A percentile compares a stretch with the other conserved stretches of the same genome.
Evolutionary conservation across 2,329 filamentous ascomycete species (phyloP).

Genomic region (Claviceps humidiphila): DNA sequence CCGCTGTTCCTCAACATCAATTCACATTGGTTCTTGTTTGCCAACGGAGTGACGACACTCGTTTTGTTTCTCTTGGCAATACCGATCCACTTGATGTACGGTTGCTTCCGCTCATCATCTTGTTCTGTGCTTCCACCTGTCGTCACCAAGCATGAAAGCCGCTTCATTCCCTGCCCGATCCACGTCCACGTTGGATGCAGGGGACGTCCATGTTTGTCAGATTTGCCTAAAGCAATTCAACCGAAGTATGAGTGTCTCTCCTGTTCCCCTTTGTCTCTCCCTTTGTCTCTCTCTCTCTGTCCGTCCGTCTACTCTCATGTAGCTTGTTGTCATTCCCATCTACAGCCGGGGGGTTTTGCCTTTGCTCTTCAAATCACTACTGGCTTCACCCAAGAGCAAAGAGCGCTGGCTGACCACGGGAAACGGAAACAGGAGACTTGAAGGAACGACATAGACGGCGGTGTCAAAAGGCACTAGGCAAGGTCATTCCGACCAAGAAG

Average conservation of each 20-base stretch:
- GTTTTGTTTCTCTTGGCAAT: not conserved
- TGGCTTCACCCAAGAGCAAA: not conserved
- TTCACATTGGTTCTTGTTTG: not conserved
- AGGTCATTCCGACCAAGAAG: conserved; percentile 7
- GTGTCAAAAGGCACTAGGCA: conserved; percentile 7
- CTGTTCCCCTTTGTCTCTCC: not conserved
- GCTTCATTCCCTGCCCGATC: conserved; percentile 3
- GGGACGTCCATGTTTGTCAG: conserved; percentile 6
- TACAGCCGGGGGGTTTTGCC: not conserved
- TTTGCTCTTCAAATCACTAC: not conserved
- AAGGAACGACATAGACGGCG: conserved; percentile 6
- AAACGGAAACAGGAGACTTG: conserved; percentile 3
- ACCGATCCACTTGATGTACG: not conserved
- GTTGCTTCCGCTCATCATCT: not conserved
- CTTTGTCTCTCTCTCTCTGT: not conserved
- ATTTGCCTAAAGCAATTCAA: conserved; percentile 7
- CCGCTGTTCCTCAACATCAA: not conserved
- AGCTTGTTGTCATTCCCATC: not conserved
- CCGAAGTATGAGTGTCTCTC: conserved; percentile 3
- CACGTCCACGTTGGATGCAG: conserved; percentile 3
- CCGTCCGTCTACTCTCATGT: no score
- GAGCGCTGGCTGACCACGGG: not conserved
- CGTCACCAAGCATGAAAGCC: conserved; percentile 1
- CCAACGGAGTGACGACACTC: not conserved
- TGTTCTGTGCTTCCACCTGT: not conserved